Evolutionary conservation across 768 basidiomycete species (phyloP), one percentile per base, ranked within the genome.

Genomic region (Russula vinacea): DNA sequence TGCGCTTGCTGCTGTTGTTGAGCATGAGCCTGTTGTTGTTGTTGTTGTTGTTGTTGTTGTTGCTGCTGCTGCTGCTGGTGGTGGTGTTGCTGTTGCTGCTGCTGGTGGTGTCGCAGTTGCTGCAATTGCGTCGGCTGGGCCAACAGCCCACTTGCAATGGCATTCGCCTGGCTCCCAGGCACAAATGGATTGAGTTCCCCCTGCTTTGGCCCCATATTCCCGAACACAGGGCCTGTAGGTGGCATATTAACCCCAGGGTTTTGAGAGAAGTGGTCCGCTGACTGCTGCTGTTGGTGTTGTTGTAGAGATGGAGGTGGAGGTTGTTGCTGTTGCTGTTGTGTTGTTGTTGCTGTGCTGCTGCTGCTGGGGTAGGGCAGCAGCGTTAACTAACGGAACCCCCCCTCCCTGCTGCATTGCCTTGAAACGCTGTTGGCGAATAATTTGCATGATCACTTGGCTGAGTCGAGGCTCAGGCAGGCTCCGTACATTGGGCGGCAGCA

Each of bases 121-220:
- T 62, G 52, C 4, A 44, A 56, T 16, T 60, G 14, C 35, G 50
- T 8, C 6, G 58, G 49, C 16, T 65, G 62, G 17, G 16, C 56
- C 24, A 67, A 32, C 10, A 68, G 44, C 11, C 65, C 65, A 26
- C 60, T 66, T 42, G 64, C 45, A 5, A 66, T 59, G 16, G 60
- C 29, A 35, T 66, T 68, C 29, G 67, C 67, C 35, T 67, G 61
- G 5, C 65, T 62, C 17, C 65, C 65, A 11, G 67, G 67, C 5
- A 68, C 52, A 55, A 68, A 68, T 0, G 67, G 67, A 35, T 68
- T 68, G 39, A 68, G 56, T 52, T 68, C 67, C 4, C 57, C 65
- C 22, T 66, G 64, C 56, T 67, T 67, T n/a, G 57, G 56, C n/a
- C 26, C 53, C 33, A 62, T 62, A 45, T 50, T 66, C 53, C 56